Evolutionary conservation across 176 grass and related monocot species (phyloP), one percentile per base, ranked within the genome.

Genomic region (Themeda triandra): DNA sequence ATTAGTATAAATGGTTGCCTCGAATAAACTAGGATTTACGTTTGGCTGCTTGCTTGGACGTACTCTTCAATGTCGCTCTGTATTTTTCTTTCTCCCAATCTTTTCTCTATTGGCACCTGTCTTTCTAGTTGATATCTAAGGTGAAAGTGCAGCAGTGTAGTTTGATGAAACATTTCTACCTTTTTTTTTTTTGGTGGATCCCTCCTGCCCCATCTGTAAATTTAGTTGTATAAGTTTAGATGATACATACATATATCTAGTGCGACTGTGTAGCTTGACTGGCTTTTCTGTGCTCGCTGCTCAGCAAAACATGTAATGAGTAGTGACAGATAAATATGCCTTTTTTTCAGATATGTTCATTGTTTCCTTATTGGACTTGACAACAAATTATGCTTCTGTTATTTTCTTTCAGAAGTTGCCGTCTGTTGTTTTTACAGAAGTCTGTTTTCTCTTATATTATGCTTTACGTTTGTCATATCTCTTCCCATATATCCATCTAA

Each of bases 321-420:
- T 49, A 18, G 3, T 29, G 5, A 80, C 39, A 12, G 28, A 44
- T 46, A 63, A 30, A 54, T 33, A 49, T 49, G 14, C 35, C 23
- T 48, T 15, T 18, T 78, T 13, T 40, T 32, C 7, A 56, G 45
- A 75, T 53, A 32, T 78, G 8, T 74, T 12, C 73, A 63, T 78
- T 48, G 72, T 58, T 74, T 8, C 74, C 37, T 78, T 70, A 48
- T 58, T 77, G n/a, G 36, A 31, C 21, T 83, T 49, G 6, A 70
- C 51, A 69, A 23, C 14, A 76, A 36, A 35, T 35, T 76, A 23
- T 13, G 13, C 35, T n/a, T 18, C 28, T 76, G 15, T 74, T 53
- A 32, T 53, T 75, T 39, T 70, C 33, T 29, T 82, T 82, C 27
- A 82, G 14, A 35, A 77, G 62, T 35, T 23, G 59, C 9, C 37